These are phyloP conservation scores for Xanthoconium purpureum DNA, from an alignment of 768 basidiomycete species.

Conservation along the genomic window DNA sequence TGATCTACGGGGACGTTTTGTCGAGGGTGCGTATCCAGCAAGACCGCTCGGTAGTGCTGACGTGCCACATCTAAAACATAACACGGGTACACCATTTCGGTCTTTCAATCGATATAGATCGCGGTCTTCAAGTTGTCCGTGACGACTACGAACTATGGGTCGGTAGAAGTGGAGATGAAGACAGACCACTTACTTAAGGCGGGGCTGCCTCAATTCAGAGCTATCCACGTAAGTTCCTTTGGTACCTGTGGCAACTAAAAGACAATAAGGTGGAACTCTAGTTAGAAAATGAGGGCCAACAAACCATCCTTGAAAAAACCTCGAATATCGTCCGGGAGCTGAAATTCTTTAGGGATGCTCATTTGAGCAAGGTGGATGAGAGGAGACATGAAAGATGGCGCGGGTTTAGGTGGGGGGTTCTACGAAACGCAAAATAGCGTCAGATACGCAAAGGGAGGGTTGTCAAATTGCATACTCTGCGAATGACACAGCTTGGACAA, in stretches of 20 bases:
- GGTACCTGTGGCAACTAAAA: conserved; percentile 69
- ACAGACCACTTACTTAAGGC: conserved; percentile 67
- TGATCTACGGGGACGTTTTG: conserved; percentile 54
- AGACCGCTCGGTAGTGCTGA: conserved; percentile 65
- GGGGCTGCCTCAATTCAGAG: conserved; percentile 70
- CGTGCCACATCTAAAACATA: conserved; percentile 87
- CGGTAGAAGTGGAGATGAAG: conserved; percentile 1
- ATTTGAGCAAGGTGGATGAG: conserved; percentile 68
- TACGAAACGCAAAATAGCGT: conserved; percentile 30
- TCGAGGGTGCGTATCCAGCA: conserved; percentile 49
- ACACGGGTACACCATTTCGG: conserved; percentile 74
- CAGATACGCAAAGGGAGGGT: neutral
- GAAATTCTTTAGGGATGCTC: conserved; percentile 75
- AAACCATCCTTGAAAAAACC: conserved; percentile 84
- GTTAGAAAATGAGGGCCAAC: conserved; percentile 24
- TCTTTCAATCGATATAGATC: conserved; percentile 87
- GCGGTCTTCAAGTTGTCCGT: conserved; percentile 86
- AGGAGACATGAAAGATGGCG: conserved; percentile 65
- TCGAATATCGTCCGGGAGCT: conserved; percentile 82
- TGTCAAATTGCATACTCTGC: conserved; percentile 50
- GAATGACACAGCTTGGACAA: conserved; percentile 67
- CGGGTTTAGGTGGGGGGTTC: conserved; percentile 64
- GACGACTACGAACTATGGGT: conserved; percentile 50
- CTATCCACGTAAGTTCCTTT: conserved; percentile 84
- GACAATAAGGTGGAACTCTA: conserved; percentile 14